Conservation (phyloP, 306 rosid species). For the Malus orientalis region DNA sequence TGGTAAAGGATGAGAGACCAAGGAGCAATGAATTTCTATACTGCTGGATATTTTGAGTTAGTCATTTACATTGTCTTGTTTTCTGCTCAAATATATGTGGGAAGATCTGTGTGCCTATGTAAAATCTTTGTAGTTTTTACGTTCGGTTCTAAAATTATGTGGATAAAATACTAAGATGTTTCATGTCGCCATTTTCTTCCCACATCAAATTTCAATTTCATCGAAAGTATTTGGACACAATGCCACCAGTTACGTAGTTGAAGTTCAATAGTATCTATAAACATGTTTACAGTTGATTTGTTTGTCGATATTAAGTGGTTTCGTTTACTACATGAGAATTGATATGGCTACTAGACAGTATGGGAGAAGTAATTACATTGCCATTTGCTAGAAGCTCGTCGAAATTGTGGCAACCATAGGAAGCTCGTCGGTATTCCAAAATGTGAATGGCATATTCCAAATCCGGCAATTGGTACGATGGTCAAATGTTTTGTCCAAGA, state of each 20-base stretch:
- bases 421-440: conserved; percentile 3
- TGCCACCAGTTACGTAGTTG: too few species aligned
- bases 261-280: too few species aligned
- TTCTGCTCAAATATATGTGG: not conserved
- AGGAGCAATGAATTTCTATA: not conserved
- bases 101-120: not conserved
- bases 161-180: too few species aligned
- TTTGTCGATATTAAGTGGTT: too few species aligned
- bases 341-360: not conserved
- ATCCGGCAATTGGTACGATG: not conserved
- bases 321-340: too few species aligned
- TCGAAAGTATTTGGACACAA: too few species aligned
- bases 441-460: not conserved
- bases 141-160: not conserved
- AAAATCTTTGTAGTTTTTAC: not conserved
- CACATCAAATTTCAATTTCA: too few species aligned
- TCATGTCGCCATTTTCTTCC: too few species aligned
- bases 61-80: not conserved
- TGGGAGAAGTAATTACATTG: too few species aligned
- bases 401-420: not conserved
- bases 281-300: too few species aligned
- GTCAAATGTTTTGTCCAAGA: not conserved
- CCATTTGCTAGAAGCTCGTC: too few species aligned
- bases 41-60: not conserved
- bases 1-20: not conserved